Evolutionary conservation across 2,329 filamentous ascomycete species (phyloP).

Genomic region (Colletotrichum sp.): DNA sequence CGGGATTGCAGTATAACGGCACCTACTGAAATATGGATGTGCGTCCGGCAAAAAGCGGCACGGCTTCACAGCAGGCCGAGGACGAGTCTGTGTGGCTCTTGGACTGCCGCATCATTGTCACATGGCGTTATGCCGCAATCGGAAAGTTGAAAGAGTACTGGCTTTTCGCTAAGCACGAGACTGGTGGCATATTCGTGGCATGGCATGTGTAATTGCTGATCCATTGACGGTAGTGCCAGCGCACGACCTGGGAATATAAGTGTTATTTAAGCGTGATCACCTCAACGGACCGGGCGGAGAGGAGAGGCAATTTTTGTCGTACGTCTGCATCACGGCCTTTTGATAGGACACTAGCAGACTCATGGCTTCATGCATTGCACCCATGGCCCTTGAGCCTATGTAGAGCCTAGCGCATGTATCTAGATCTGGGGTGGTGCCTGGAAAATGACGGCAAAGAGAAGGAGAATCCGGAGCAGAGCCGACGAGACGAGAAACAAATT

Average conservation of each 20-base stretch:
- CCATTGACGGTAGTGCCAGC: neutral
- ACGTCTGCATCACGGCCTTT: neutral
- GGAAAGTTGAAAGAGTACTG: neutral
- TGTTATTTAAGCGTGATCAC: neutral
- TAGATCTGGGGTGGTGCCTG: neutral
- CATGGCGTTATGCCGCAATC: conserved; percentile 1
- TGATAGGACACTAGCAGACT: neutral
- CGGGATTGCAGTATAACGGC: neutral
- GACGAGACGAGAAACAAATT: neutral
- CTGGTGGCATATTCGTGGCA: neutral
- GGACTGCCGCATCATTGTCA: neutral
- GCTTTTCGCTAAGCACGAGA: neutral
- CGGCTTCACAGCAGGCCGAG: neutral
- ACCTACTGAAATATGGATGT: neutral
- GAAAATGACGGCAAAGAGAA: neutral
- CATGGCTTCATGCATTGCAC: neutral
- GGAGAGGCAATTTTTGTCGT: neutral
- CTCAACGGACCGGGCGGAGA: neutral
- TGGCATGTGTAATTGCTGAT: neutral
- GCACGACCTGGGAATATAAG: neutral
- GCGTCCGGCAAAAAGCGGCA: neutral
- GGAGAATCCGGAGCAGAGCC: neutral
- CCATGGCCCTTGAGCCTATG: neutral
- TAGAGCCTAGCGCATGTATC: neutral
- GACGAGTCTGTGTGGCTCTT: neutral